phyloP scores from a whole-genome alignment of 2,329 filamentous ascomycete species.

The Monilinia vaccinii-corymbosi region DNA sequence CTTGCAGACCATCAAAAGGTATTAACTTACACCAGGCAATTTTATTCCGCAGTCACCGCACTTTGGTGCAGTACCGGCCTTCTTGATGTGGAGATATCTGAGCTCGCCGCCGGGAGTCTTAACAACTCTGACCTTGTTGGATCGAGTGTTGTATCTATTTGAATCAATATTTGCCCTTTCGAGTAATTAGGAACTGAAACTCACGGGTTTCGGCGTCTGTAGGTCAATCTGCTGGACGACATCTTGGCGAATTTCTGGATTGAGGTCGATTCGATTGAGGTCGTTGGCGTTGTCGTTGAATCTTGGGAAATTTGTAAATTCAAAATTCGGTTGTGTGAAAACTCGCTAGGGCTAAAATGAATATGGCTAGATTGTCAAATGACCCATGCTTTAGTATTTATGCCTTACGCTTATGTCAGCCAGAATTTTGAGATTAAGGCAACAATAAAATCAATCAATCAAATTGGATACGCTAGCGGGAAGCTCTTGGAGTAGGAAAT shows the following conservation, averaged over 20 bases:
- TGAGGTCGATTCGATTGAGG: conserved; percentile 29
- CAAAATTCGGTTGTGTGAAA: conserved; percentile 7
- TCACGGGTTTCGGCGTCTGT: conserved; percentile 68
- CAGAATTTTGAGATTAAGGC: not conserved
- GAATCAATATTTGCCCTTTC: conserved; percentile 14
- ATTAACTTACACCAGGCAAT: conserved; percentile 83
- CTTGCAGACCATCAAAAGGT: not conserved
- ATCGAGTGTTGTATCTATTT: conserved; percentile 88
- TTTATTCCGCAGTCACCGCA: conserved; percentile 98
- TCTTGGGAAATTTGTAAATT: not conserved
- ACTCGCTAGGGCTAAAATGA: conserved; percentile 8
- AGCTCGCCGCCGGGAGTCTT: conserved; percentile 96
- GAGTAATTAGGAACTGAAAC: conserved; percentile 25
- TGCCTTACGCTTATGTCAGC: not conserved
- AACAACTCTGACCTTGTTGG: conserved; percentile 91
- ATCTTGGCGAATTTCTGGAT: conserved; percentile 37
- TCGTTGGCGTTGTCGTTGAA: conserved; percentile 16
- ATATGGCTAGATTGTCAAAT: not conserved
- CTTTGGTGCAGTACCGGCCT: conserved; percentile 96
- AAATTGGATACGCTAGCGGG: conserved; percentile 6
- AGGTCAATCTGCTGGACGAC: conserved; percentile 41
- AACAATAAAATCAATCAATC: not conserved
- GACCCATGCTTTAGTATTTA: not conserved
- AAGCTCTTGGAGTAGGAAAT: conserved; percentile 1
- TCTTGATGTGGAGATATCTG: conserved; percentile 98